Evolutionary conservation across 108 stramenopile genomes (phyloP), one percentile per base, ranked within the genome.

Genomic region (Fragilaria radians): DNA sequence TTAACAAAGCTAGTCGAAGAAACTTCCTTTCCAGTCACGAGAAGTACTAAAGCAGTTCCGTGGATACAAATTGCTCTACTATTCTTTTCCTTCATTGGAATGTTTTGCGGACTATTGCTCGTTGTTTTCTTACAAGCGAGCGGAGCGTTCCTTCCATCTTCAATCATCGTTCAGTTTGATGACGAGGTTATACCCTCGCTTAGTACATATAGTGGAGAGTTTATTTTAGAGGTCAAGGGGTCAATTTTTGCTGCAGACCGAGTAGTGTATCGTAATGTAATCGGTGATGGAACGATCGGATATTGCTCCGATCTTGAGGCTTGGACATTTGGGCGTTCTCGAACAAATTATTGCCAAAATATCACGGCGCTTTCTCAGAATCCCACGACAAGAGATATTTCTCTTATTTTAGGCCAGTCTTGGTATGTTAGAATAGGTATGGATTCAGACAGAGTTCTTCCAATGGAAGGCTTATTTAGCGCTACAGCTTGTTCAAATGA

Each of bases 111-210:
- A 22, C 65, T 56, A 49, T 48, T 49, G 5, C 24, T 34, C 19
- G 49, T 74, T 31, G 54, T 59, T 55, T 27, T 1, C 21, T 32
- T 32, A 27, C 73, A 74, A 29, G 14, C n/a, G 24, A 31, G 46
- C 5, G 73, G 73, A 2, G 30, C 46, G 11, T 69, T 54, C 32
- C 56, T 69, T 23, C 66, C 57, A 34, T 19, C 48, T 0, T 21
- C 60, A 0, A 18, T 73, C 4, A 25, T 54, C 25, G 56, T 67
- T 17, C 72, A 73, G 34, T 73, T 62, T 17, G 61, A 27, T 9
- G 72, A 73, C 57, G 67, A 62, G n/a, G 27, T 68, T 7, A 17
- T 24, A 0, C 66, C 72, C 0, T 31, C n/a, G 14, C 46, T 67
- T 11, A 65, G 65, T 1, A 45, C 72, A 25, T 36, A 67, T 30